These are phyloP conservation scores for Gilbertella persicaria DNA, from an alignment of 371 early-diverging fungal genomes.

Conservation along the genomic window DNA sequence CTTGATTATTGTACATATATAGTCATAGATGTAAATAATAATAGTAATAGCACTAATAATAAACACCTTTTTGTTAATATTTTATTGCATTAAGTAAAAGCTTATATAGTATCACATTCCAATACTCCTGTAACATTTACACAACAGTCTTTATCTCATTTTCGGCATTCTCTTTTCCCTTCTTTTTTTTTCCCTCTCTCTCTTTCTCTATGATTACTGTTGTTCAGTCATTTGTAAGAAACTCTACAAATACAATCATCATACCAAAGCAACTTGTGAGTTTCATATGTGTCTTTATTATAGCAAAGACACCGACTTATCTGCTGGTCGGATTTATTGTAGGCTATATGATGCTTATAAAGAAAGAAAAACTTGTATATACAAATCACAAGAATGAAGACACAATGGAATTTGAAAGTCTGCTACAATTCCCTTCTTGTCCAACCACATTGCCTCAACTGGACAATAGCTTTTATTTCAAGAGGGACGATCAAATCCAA, in stretches of 20 bases:
- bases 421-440: conserved; percentile 16
- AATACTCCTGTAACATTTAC: background rate
- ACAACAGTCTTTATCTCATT: background rate
- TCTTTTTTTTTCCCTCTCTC: background rate
- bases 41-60: too few relatives aligned
- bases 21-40: too few relatives aligned
- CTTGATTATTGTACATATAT: too few relatives aligned
- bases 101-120: background rate
- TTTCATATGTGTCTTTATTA: conserved; percentile 7
- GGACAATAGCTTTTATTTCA: conserved; percentile 15
- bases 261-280: conserved; percentile 11
- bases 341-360: conserved; percentile 6
- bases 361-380: background rate
- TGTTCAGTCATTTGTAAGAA: background rate
- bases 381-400: background rate
- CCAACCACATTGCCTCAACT: conserved; percentile 22
- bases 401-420: conserved; percentile 10
- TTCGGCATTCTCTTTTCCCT: too few relatives aligned
- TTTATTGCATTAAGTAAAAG: too few relatives aligned
- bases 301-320: conserved; percentile 12
- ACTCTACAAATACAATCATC: background rate
- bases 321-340: conserved; percentile 13
- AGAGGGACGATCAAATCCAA: conserved; percentile 6
- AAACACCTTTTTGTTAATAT: too few relatives aligned
- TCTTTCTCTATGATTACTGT: background rate